Evolutionary conservation across 345 rosid species (phyloP).

Genomic region (Ailanthus altissimus): DNA sequence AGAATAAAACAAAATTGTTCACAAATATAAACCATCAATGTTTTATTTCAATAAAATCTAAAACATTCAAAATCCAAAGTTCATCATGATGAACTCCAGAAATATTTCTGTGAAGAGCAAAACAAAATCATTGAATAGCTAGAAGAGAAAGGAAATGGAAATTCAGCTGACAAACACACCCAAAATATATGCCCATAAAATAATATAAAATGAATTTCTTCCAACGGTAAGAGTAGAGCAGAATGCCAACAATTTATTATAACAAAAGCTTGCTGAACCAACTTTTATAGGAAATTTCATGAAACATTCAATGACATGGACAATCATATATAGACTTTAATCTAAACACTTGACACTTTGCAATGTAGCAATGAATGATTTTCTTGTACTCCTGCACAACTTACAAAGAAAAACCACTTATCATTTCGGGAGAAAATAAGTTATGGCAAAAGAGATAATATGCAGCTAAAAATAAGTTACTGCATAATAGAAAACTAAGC

Average conservation of each 20-base stretch:
- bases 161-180: not conserved
- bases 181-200: not conserved
- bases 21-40: not conserved
- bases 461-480: not conserved
- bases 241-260: too few relatives aligned
- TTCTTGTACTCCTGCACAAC: not conserved
- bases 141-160: not conserved
- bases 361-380: not conserved
- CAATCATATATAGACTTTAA: not conserved
- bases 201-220: not conserved
- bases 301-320: not conserved
- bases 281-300: not conserved
- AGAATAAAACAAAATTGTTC: not conserved
- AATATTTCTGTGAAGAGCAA: not conserved
- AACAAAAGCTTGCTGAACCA: too few relatives aligned
- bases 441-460: not conserved
- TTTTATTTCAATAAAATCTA: not conserved
- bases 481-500: not conserved
- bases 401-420: not conserved
- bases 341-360: not conserved
- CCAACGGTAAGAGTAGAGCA: not conserved
- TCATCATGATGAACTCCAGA: not conserved
- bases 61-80: constrained; percentile 6
- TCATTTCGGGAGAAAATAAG: not conserved
- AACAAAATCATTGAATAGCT: constrained; percentile 1